Evolutionary conservation across 2,329 filamentous ascomycete species (phyloP), one percentile per base, ranked within the genome.

Genomic region (Fusarium sp.): DNA sequence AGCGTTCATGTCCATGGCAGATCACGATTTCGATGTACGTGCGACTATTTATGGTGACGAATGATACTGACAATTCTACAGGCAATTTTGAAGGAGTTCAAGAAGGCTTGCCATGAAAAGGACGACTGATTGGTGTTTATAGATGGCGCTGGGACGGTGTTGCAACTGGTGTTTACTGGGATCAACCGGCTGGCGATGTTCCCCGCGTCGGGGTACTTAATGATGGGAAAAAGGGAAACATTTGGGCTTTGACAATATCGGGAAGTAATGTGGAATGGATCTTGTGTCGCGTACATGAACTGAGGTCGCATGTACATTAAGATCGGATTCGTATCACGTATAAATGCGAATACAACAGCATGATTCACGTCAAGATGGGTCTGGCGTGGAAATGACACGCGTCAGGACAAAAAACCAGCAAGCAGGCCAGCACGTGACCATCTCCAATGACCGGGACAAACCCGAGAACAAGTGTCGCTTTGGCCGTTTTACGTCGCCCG

Each of bases 1-100:
- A 0, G 83, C 87, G 0, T 91, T 90, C 75, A 86, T 85, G 51
- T 88, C 86, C 8, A 84, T 91, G 82, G 85, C 83, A 32, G 84
- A 89, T 64, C 87, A 90, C 62, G 83, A 87, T 38, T 91, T 90
- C 51, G 80, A 83, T 74, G 85, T 88, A 58, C 48, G 77, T 70
- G 39, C 17, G 35, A 36, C 24, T 9, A 17, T 15, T 18, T 4
- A 7, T 41, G 5, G 9, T 24, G n/a, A n/a, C 6, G 11, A 22
- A 11, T 11, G 26, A 12, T 48, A 24, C 71, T 76, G 42, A 76
- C 36, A 4, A 9, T 50, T 28, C 14, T 24, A 2, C 8, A 76
- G 74, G 64, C 63, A 38, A 75, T 76, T 26, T 36, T 76, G 56
- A 74, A 72, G 20, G 74, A 77, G 51, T 76, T 76, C 20, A 65